Evolutionary conservation across 2,329 filamentous ascomycete species (phyloP).

Genomic region (Fragosphaeria purpurea): DNA sequence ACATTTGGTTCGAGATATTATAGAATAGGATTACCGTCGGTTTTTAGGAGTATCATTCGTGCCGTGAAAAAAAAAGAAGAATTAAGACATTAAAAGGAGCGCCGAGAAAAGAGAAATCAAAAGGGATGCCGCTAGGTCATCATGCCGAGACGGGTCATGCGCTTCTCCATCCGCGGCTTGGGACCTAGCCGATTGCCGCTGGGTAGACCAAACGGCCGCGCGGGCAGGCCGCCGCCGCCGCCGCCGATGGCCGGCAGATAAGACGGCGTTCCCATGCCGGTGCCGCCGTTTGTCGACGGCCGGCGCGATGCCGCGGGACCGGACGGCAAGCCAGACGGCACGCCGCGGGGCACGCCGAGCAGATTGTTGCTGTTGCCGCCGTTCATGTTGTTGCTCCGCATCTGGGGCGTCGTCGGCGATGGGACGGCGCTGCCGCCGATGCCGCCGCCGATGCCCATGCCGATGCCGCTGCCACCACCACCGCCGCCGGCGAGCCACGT

Average conservation of each 20-base stretch:
- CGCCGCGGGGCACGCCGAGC: conserved; percentile 5
- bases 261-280: conserved; percentile 2
- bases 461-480: background rate
- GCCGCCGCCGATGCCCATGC: conserved; percentile 2
- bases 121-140: conserved; percentile 38
- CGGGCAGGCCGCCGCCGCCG: background rate
- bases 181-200: conserved; percentile 22
- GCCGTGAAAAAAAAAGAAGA: background rate
- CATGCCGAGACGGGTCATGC: conserved; percentile 51
- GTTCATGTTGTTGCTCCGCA: background rate
- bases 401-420: background rate
- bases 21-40: background rate
- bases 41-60: background rate
- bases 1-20: background rate
- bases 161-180: conserved; percentile 48
- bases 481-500: conserved; percentile 3
- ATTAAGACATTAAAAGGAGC: background rate
- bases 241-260: background rate
- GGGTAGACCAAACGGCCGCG: conserved; percentile 23
- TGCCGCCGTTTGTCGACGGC: conserved; percentile 1
- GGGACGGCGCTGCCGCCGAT: background rate
- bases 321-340: conserved; percentile 15
- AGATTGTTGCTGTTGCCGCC: background rate
- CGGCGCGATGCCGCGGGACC: conserved; percentile 8
- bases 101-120: background rate